These are phyloP conservation scores for Cutaneotrichosporon cavernicola DNA, from an alignment of 1,284 basidiomycete genomes.

Conservation along the genomic window DNA sequence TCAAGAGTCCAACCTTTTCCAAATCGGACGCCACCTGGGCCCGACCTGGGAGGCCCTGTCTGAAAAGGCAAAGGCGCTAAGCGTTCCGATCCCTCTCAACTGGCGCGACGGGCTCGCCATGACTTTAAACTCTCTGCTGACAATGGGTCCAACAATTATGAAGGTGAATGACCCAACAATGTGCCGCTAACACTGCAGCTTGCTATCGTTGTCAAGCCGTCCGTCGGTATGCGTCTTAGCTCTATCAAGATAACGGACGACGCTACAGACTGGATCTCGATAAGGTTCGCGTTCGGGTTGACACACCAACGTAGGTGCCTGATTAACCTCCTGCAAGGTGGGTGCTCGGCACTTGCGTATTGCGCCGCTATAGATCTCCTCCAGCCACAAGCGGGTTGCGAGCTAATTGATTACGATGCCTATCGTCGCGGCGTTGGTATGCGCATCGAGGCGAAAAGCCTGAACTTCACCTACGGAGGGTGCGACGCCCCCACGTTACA, in stretches of 20 bases:
- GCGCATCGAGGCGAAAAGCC: background rate
- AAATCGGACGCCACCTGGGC: background rate
- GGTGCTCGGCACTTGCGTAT: background rate
- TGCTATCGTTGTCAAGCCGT: no score
- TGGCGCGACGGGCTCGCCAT: no score
- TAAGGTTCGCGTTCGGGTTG: background rate
- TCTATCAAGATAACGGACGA: background rate
- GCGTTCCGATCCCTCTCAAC: no score
- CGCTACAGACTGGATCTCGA: background rate
- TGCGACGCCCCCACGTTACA: conserved; percentile 59
- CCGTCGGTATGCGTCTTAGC: no score
- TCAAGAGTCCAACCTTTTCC: background rate
- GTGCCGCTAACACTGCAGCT: no score
- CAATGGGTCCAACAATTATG: no score
- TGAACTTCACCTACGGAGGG: background rate
- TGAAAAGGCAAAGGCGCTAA: no score
- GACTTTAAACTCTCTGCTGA: no score
- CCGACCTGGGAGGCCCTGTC: background rate
- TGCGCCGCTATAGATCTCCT: background rate
- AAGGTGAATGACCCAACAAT: no score
- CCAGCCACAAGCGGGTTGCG: background rate
- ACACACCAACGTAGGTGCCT: background rate
- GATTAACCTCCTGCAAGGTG: background rate
- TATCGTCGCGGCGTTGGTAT: background rate
- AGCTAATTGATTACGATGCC: background rate